Base-by-base conservation (phyloP, 805 yeast species). In the Danielia reshetovae region DNA sequence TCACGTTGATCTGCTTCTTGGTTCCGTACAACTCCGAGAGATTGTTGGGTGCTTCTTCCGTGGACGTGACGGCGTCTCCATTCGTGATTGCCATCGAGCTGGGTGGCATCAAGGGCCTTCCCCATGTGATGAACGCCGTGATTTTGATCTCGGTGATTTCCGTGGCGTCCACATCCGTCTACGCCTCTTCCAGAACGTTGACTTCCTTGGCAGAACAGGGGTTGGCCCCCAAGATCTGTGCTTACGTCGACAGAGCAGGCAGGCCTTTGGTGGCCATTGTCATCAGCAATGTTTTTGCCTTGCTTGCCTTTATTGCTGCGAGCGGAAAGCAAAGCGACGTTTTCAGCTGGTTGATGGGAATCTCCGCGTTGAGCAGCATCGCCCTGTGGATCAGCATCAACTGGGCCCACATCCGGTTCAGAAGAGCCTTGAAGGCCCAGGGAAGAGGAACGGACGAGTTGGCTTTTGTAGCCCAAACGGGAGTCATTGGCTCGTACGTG, bases 321-420 rank as follows among this genome's bases (percentile, higher is more conserved):
- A 74, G 82, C 26, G 59, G 69, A 7, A 60, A 70, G 39, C 73
- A 76, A 54, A 71, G 70, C 32, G 72, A 61, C 6, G 81, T 82
- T 18, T 85, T 85, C 62, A 67, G 68, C 45, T 85, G 93, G 93
- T 59, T 85, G 58, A 65, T 81, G 49, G 83, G 89, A n/a, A 58
- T 85, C 22, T 79, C 87, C 26, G 89, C 89, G 41, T 65, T 85
- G 43, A 77, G 88, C 1, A 78, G 88, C n/a, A 67, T 84, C 40
- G 77, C 82, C 60, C 79, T 85, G 23, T 85, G 95, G 95, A 81
- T 80, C 33, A 74, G 86, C 5, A 78, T 84, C 43, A 78, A 82
- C 52, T 60, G 74, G 27, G 75, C 81, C 29, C 89, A 81, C 52
- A 45, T 80, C 27, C 72, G 78, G 39, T 85, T 83, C 62, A 72